These are phyloP conservation scores for Chaetomiaceae sp. DNA, from an alignment of 2,329 filamentous ascomycete genomes.

Conservation along the genomic window DNA sequence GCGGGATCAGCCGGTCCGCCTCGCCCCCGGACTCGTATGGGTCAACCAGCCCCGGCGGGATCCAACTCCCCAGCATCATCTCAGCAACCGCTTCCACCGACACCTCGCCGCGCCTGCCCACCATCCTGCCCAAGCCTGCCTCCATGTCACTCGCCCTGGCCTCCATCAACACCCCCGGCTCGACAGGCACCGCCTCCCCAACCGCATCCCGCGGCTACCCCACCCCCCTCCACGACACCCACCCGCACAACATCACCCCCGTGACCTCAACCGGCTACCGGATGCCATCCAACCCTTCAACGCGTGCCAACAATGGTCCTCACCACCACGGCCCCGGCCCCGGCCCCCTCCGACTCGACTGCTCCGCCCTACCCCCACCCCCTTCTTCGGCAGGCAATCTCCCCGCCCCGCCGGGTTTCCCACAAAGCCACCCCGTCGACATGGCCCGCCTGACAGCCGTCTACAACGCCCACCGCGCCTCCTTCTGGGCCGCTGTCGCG, in stretches of 20 bases:
- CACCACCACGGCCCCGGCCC: constrained; percentile 30
- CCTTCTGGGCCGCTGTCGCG: constrained; percentile 71
- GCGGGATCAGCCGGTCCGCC: constrained; percentile 40
- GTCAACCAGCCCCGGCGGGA: constrained; percentile 42
- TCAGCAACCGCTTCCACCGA: constrained; percentile 35
- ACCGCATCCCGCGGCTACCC: constrained; percentile 38
- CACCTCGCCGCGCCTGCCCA: constrained; percentile 49
- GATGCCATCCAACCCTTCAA: constrained; percentile 32
- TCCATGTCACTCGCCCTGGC: constrained; percentile 43
- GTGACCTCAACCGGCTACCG: constrained; percentile 41
- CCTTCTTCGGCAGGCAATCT: constrained; percentile 19
- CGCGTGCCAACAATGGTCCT: constrained; percentile 34
- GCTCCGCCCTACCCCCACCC: constrained; percentile 42
- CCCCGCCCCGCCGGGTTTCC: constrained; percentile 13
- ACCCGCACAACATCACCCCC: constrained; percentile 43
- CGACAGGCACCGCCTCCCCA: constrained; percentile 32
- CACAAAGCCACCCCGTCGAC: constrained; percentile 48
- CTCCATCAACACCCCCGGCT: constrained; percentile 8
- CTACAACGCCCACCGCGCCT: constrained; percentile 64
- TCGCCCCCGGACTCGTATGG: constrained; percentile 47
- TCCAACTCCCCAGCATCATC: constrained; percentile 54
- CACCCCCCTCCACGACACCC: constrained; percentile 38
- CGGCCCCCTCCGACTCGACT: constrained; percentile 53
- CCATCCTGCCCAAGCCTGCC: constrained; percentile 63
- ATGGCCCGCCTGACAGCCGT: constrained; percentile 63